Evolutionary conservation across 345 rosid species (phyloP), one percentile per base, ranked within the genome.

Genomic region (Clausena lansium): DNA sequence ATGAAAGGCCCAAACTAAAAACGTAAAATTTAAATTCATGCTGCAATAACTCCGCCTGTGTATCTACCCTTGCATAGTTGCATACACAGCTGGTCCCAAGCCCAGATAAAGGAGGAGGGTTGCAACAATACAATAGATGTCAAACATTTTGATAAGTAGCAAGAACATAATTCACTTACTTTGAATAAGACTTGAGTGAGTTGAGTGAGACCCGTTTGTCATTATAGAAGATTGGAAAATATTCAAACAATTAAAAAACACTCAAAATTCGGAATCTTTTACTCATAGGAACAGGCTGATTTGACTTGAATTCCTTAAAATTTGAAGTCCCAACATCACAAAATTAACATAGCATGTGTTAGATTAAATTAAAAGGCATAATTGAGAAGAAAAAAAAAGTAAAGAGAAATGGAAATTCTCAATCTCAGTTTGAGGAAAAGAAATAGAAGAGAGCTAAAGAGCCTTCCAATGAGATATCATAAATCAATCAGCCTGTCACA

Each of bases 61-160:
- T 67, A 57, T 35, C 60, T 73, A 76, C 10, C 73, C 74, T 15
- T 47, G 61, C 38, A 69, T 39, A 38, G 82, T 15, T 47, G 67
- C 38, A 69, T 39, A 52, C 82, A 66, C 82, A 76, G 85, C 78
- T 77, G 39, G 80, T 82, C 80, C 85, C 85, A 79, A 79, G 85
- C 85, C 82, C 75, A 63, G 79, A 76, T 7, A 76, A 78, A 76
- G 73, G 79, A 76, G 80, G 80, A 71, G 82, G 82, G 85, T 76
- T 76, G 77, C 75, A 71, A 52, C 39, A 58, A 32, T 28, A 14
- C 20, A 63, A 47, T 13, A 52, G 65, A 76, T 38, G 35, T 35
- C 32, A 45, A 64, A 50, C 62, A 47, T 64, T 64, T 76, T 52
- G 60, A 7, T 65, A 50, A 27, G 14, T 76, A 11, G 24, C 63